These are phyloP conservation scores for Bremia lactucae DNA, from an alignment of 352 stramenopile species.

Conservation along the genomic window DNA sequence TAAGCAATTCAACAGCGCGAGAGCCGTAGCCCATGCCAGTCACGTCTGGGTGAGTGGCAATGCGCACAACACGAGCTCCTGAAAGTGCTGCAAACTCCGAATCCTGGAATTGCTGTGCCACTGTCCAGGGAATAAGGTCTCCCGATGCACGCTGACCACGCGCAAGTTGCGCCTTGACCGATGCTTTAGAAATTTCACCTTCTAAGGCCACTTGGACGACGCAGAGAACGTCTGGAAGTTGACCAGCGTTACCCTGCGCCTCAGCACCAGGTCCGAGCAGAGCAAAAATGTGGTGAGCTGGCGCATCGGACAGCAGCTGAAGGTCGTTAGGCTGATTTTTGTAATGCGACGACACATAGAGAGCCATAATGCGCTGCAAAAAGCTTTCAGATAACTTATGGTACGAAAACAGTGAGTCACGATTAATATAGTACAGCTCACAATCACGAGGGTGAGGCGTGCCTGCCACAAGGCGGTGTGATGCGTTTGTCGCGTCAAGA, in stretches of 20 bases:
- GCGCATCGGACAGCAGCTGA: constrained; percentile 97
- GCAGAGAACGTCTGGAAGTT: constrained; percentile 96
- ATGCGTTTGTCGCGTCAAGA: constrained; percentile 83
- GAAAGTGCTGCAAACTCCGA: constrained; percentile 94
- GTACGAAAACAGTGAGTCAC: constrained; percentile 98
- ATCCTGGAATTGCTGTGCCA: constrained; percentile 99
- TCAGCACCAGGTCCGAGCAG: constrained; percentile 92
- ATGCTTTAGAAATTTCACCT: constrained; percentile 94
- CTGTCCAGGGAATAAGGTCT: constrained; percentile 99
- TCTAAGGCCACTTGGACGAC: constrained; percentile 97
- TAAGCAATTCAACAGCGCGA: constrained; percentile 91
- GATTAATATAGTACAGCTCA: constrained; percentile 98
- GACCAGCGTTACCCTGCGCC: constrained; percentile 76
- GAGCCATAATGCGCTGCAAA: constrained; percentile 86
- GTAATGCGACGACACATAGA: constrained; percentile 99
- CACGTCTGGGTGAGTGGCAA: constrained; percentile 96
- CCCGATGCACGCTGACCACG: constrained; percentile 93
- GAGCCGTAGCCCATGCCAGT: constrained; percentile 97
- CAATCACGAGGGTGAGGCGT: constrained; percentile 93
- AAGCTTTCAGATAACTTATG: constrained; percentile 97
- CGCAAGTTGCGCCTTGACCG: constrained; percentile 90
- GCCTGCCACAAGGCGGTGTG: constrained; percentile 84
- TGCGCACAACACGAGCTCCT: constrained; percentile 94
- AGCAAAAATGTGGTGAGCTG: constrained; percentile 96
- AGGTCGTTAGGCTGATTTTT: constrained; percentile 99